Evolutionary conservation across 805 yeast genomes (phyloP).

Genomic region (Ogataea paraovalis): DNA sequence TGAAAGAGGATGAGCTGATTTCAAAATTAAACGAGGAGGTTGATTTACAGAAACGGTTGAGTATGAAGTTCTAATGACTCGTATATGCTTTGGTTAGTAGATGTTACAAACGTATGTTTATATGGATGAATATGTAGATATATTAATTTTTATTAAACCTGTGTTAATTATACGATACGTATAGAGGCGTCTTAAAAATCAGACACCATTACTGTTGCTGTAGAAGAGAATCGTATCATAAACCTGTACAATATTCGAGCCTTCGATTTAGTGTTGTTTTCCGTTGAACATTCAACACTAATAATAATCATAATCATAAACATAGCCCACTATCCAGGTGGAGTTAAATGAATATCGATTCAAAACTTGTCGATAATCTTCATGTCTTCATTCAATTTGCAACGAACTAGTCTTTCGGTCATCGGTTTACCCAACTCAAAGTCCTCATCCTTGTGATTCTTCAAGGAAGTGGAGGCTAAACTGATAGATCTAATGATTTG

Average conservation of each 20-base stretch:
- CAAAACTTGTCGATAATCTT: conserved; percentile 14
- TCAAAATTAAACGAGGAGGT: conserved; percentile 14
- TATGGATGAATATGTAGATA: neutral
- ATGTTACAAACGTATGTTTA: neutral
- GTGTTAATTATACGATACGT: conserved; percentile 5
- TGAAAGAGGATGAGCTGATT: conserved; percentile 13
- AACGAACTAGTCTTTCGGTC: conserved; percentile 65
- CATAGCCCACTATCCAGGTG: too few relatives aligned
- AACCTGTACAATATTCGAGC: too few relatives aligned
- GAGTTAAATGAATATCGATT: too few relatives aligned
- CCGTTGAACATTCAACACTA: too few relatives aligned
- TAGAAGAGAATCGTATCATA: too few relatives aligned
- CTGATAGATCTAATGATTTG: conserved; percentile 57
- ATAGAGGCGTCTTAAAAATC: too few relatives aligned
- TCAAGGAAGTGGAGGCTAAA: conserved; percentile 52
- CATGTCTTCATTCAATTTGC: conserved; percentile 44
- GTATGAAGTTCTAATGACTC: conserved; percentile 10
- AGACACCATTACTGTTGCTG: too few relatives aligned
- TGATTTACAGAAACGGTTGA: conserved; percentile 28
- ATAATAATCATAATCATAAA: too few relatives aligned
- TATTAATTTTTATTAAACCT: conserved; percentile 1
- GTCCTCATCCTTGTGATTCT: conserved; percentile 40
- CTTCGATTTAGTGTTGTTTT: too few relatives aligned
- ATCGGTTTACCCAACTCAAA: conserved; percentile 44
- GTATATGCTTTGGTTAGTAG: too few relatives aligned